Percentiles rank a stretch among this genome's conserved stretches.
Evolutionary conservation across 2,329 filamentous ascomycete species (phyloP).

Genomic region (Westerdykella aurantiaca): DNA sequence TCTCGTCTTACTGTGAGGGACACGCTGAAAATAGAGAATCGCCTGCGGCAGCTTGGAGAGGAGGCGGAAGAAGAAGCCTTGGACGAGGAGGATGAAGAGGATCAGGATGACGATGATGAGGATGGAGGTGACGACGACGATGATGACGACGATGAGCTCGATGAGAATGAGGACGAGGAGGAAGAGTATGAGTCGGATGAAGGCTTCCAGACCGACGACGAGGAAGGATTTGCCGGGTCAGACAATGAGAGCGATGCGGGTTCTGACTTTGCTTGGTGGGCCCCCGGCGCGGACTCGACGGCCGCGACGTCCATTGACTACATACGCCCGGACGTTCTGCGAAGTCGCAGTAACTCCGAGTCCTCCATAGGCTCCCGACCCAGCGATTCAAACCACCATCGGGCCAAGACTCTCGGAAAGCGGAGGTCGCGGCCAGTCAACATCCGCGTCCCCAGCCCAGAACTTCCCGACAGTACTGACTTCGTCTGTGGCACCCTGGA

Average conservation of each 20-base stretch:
- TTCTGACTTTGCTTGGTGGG: conserved; percentile 63
- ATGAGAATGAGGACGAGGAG: conserved; percentile 26
- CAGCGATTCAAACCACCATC: conserved; percentile 34
- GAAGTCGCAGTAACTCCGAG: conserved; percentile 43
- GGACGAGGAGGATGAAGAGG: conserved; percentile 57
- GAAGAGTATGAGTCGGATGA: conserved; percentile 46
- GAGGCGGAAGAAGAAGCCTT: conserved; percentile 88
- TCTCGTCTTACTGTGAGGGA: conserved; percentile 81
- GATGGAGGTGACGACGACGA: conserved; percentile 46
- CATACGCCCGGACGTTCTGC: conserved; percentile 41
- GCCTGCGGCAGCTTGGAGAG: conserved; percentile 75
- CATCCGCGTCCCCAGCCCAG: conserved; percentile 63
- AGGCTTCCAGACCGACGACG: conserved; percentile 77
- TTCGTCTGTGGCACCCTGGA: conserved; percentile 98
- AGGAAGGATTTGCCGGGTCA: conserved; percentile 64
- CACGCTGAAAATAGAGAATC: conserved; percentile 82
- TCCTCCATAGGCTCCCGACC: conserved; percentile 49
- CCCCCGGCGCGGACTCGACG: conserved; percentile 43
- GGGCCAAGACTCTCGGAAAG: conserved; percentile 18
- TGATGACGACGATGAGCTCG: conserved; percentile 43
- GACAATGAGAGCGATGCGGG: conserved; percentile 61
- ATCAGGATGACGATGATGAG: conserved; percentile 36
- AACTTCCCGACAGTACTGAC: conserved; percentile 93
- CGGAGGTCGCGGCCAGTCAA: conserved; percentile 48
- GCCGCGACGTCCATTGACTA: conserved; percentile 52